Percentiles rank a stretch among this genome's conserved stretches.
Evolutionary conservation across 2,329 filamentous ascomycete genomes (phyloP).

Genomic region (Stemphylium vesicarium): DNA sequence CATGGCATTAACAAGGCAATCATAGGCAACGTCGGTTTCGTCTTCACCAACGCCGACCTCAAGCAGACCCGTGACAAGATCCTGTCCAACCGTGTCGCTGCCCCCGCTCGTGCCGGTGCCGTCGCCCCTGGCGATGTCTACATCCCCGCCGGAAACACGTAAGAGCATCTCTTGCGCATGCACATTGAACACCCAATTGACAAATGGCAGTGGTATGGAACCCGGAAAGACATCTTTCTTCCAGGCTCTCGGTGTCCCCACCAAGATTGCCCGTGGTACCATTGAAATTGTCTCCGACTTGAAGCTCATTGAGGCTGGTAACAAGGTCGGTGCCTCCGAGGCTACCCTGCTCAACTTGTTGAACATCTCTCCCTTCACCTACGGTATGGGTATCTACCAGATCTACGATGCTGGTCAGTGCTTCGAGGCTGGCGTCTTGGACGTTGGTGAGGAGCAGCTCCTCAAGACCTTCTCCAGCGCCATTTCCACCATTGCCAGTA

Average conservation of each 20-base stretch:
- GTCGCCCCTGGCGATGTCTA: slow-evolving; percentile 92
- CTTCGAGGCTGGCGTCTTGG: slow-evolving; percentile 84
- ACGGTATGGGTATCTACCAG: slow-evolving; percentile 95
- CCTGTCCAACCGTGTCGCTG: slow-evolving; percentile 94
- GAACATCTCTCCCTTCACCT: slow-evolving; percentile 83
- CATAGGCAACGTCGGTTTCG: slow-evolving; percentile 87
- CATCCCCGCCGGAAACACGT: slow-evolving; percentile 95
- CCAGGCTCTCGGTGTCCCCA: slow-evolving; percentile 99
- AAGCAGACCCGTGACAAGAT: slow-evolving; percentile 94
- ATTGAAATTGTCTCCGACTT: slow-evolving; percentile 99
- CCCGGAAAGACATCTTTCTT: slow-evolving; percentile 99
- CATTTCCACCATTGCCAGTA: slow-evolving; percentile 83
- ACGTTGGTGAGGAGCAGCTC: slow-evolving; percentile 94
- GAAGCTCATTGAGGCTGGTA: slow-evolving; percentile 92
- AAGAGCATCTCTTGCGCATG: slow-evolving; percentile 16
- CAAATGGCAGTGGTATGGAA: slow-evolving; percentile 77
- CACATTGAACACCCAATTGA: slow-evolving; percentile 18
- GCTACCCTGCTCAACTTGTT: slow-evolving; percentile 99
- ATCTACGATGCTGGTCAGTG: slow-evolving; percentile 98
- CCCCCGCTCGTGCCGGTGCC: slow-evolving; percentile 97
- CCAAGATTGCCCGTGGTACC: slow-evolving; percentile 99
- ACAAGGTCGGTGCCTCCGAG: slow-evolving; percentile 98
- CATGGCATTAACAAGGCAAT: slow-evolving; percentile 22
- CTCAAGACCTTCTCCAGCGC: slow-evolving; percentile 80
- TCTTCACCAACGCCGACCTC: slow-evolving; percentile 98